Base-by-base conservation (phyloP, 495 filamentous ascomycete species). In the Parachaetomium inaequale region DNA sequence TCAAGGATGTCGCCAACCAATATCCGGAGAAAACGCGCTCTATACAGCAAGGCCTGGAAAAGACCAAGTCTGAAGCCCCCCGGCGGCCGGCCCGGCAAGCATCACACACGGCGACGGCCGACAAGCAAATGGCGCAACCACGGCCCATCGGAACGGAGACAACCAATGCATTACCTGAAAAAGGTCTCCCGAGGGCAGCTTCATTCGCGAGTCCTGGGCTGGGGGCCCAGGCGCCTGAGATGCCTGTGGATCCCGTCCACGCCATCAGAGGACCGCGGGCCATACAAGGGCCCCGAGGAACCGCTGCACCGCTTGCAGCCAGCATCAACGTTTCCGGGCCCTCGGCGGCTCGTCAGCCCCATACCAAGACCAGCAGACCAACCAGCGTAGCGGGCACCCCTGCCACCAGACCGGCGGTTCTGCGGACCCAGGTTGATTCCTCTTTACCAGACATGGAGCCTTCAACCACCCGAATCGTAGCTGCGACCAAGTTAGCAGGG, bases 1-100 rank as follows among this genome's bases (percentile, higher is more conserved):
- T 84, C 6, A 42, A 71, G 15, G 57, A 62, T 19, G 57, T 69
- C 14, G 26, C 66, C 5, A 55, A 58, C 0, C 42, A 56, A 7
- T 72, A 74, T 26, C 59, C 64, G 0, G 42, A 63, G 2, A 55
- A 68, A 23, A 61, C 65, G 23, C 56, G 42, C 23, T 54, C 40
- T 14, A 63, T 70, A 4, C 53, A 53, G 45, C 15, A 19, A 23
- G 3, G 19, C 29, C 36, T 46, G 11, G 36, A 34, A n/a, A 12
- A 19, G 25, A 31, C 58, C 7, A 19, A 59, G 17, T 2, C 25
- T 3, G 19, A 7, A 34, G 15, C 12, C 7, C 25, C 23, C 7
- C 7, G 19, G 14, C 58, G 8, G n/a, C n/a, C n/a, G 11, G 4
- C 28, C 5, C 36, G 7, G 26, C 38, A n/a, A 36, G 34, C 11